A percentile compares a stretch with the other conserved stretches of the same genome.
Evolutionary conservation across 805 yeast species (phyloP).

Genomic region (Zygosaccharomyces siamensis): DNA sequence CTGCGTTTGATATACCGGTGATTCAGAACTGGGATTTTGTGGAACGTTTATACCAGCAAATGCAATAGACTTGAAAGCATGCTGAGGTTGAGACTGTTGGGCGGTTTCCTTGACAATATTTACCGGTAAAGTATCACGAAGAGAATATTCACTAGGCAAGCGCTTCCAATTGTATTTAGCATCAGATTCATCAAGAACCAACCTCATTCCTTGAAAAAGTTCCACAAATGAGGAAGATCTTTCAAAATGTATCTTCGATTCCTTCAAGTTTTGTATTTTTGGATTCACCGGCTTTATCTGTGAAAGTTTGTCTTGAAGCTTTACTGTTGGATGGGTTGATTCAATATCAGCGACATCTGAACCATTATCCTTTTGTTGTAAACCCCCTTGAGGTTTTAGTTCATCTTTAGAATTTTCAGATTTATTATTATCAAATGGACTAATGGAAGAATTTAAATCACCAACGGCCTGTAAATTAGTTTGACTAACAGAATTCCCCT

Average conservation of each 20-base stretch:
- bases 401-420: neutral
- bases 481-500: neutral
- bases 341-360: neutral
- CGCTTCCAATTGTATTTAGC: constrained; percentile 33
- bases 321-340: neutral
- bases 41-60: neutral
- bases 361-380: neutral
- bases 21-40: neutral
- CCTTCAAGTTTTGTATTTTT: neutral
- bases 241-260: constrained; percentile 14
- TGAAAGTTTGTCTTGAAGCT: neutral
- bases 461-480: neutral
- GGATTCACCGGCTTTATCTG: neutral
- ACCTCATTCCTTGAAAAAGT: constrained; percentile 30
- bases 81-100: constrained; percentile 4
- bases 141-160: constrained; percentile 23
- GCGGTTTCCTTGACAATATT: constrained; percentile 1
- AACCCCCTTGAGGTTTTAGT: neutral
- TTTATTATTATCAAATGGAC: neutral
- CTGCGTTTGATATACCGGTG: neutral
- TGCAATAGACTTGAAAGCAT: constrained; percentile 13
- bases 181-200: constrained; percentile 31
- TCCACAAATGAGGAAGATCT: constrained; percentile 32
- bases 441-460: neutral
- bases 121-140: constrained; percentile 5